Evolutionary conservation across 176 grass and related monocot genomes (phyloP).

Genomic region (Themeda triandra): DNA sequence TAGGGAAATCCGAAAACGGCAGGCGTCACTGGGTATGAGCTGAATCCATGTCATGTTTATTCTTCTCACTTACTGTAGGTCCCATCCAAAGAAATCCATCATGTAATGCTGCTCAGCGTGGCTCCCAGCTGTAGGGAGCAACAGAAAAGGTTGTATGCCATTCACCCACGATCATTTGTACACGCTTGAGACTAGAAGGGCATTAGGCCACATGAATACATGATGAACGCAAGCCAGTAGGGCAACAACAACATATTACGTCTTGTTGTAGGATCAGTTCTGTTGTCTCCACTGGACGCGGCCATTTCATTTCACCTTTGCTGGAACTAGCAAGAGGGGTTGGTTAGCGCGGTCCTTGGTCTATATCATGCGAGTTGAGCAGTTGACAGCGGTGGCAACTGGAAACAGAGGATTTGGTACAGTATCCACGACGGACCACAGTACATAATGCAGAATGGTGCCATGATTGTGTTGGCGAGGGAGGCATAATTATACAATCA

Average conservation of each 20-base stretch:
- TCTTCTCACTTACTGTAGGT: background rate
- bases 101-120: too few species aligned
- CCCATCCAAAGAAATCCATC: background rate
- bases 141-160: constrained; percentile 5
- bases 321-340: too few species aligned
- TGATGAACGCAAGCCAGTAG: too few species aligned
- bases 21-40: background rate
- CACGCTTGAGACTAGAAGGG: constrained; percentile 16
- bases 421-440: background rate
- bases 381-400: background rate
- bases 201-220: background rate
- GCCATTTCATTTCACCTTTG: too few species aligned
- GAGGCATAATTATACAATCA: constrained; percentile 2
- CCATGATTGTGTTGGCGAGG: background rate
- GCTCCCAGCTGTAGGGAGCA: too few species aligned
- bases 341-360: background rate
- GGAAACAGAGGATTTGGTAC: background rate
- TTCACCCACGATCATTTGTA: background rate
- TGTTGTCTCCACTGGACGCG: background rate
- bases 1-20: background rate
- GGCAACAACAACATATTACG: background rate
- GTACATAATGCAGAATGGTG: constrained; percentile 5
- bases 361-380: background rate
- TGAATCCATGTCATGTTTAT: background rate
- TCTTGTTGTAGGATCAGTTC: background rate